Evolutionary conservation across 305 asterid genomes (phyloP), one percentile per base, ranked within the genome.

Genomic region (Ajuga reptans): DNA sequence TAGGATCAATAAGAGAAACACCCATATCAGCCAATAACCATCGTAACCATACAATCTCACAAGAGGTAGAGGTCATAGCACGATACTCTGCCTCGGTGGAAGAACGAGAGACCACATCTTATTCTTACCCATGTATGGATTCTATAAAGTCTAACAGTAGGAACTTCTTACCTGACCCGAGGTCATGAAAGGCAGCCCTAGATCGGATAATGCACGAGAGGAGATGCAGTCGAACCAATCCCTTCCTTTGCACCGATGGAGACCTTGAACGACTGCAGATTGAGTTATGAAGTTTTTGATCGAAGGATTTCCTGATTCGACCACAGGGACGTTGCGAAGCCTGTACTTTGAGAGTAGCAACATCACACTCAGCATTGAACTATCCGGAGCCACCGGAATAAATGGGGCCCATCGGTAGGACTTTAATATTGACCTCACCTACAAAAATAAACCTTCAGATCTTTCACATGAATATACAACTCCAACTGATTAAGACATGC

Each of bases 211-310:
- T 5, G 91, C 82, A 57, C 78, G 74, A 2, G 82, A 58, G 0
- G 96, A 74, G 64, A 90, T 90, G 83, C 85, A 78, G 66, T 92
- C 92, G 39, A 90, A 90, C 98, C 98, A 92, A 74, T 90, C 97
- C 74, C 95, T 81, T 31, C 96, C 98, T 68, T 75, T 82, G 81
- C 98, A 92, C 63, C 83, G 78, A 41, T 79, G 87, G 34, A 92
- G 93, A 51, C 97, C 97, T 9, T 81, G 94, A 31, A 92, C 56
- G 0, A 92, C 85, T 0, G 97, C 96, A 14, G 98, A 92, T 63
- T 92, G 97, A 43, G 98, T 88, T 67, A 92, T 90, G 83, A 80
- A 90, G 85, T 90, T 92, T 63, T 58, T 83, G 0, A 92, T 79
- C 9, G 66, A 4, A 3, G 95, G 73, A 5, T 66, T 75, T 0